Base-by-base conservation (phyloP, 192 early-diverging fungal genomes). In the Backusella parvicylindrica region DNA sequence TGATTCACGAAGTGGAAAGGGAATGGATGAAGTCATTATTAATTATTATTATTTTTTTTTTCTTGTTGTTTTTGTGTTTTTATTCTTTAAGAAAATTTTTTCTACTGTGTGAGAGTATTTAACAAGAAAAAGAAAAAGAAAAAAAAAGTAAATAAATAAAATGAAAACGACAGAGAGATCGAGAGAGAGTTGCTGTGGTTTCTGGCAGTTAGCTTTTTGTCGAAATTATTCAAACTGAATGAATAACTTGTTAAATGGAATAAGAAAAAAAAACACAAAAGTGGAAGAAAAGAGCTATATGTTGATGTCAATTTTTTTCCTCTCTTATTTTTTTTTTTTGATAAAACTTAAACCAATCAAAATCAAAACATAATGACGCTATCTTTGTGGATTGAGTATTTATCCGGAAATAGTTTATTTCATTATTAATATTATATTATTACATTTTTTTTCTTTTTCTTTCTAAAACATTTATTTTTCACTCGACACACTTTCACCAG, bases 1-100 rank as follows among this genome's bases (percentile, higher is more conserved):
- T 35, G 73, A 70, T 8, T 75, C 49, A 35, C 72, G 50, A 12
- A 79, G 63, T 31, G 65, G 77, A 47, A 64, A 75, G 16, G 70
- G 76, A 56, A 75, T 72, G 3, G 38, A 2, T 41, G 68, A 28
- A 28, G 68, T 41, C 68, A 70, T 70, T 47, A 13, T 28, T 56
- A 3, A 11, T 56, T 60, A 8, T 28, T 56, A 38, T 23, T 28
- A n/a, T 26, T 56, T 47, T 47, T 18, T 43, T 43, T 47, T 47
- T 3, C 15, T n/a, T 47, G 43, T 47, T 47, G 18, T 41, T 41
- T 41, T 9, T 41, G 40, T 13, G 16, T 6, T 3, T 47, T 47
- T 47, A 47, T 47, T 47, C 41, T 15, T 16, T 13, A 47, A 15
- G 13, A 40, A 47, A 47, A 47, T 18, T 18, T 47, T 47, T 16